Evolutionary conservation across 1,139 yeast genomes (phyloP).

Genomic region (Kodamaea alishanica): DNA sequence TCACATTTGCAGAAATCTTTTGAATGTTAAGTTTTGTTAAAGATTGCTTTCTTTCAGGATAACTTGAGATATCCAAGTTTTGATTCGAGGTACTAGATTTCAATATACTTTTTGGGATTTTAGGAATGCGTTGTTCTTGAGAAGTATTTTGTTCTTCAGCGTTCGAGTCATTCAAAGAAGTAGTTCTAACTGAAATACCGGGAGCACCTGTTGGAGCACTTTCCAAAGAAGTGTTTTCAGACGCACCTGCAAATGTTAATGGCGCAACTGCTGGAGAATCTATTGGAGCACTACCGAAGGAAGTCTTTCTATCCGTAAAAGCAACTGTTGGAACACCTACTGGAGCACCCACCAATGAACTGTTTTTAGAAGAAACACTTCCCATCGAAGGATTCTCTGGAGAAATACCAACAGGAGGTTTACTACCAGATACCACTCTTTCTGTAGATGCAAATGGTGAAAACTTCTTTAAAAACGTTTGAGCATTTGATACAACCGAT

Average conservation of each 20-base stretch:
- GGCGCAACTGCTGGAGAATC: no score
- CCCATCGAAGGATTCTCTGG: no score
- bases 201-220: background rate
- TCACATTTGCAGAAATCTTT: conserved; percentile 1
- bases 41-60: conserved; percentile 8
- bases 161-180: background rate
- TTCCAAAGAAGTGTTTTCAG: background rate
- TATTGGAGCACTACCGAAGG: no score
- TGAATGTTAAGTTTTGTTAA: conserved; percentile 7
- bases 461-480: conserved; percentile 14
- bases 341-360: background rate
- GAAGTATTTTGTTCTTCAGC: background rate
- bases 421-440: background rate
- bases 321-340: no score
- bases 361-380: no score
- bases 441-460: conserved; percentile 13
- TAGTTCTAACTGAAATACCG: background rate
- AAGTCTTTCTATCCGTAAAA: no score
- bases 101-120: background rate
- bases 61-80: conserved; percentile 1
- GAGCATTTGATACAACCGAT: conserved; percentile 8
- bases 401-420: no score
- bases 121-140: background rate
- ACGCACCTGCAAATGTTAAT: no score
- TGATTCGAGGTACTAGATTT: conserved; percentile 2